Evolutionary conservation across 2,329 filamentous ascomycete species (phyloP).

Genomic region (Thielaviopsis ethacetica): DNA sequence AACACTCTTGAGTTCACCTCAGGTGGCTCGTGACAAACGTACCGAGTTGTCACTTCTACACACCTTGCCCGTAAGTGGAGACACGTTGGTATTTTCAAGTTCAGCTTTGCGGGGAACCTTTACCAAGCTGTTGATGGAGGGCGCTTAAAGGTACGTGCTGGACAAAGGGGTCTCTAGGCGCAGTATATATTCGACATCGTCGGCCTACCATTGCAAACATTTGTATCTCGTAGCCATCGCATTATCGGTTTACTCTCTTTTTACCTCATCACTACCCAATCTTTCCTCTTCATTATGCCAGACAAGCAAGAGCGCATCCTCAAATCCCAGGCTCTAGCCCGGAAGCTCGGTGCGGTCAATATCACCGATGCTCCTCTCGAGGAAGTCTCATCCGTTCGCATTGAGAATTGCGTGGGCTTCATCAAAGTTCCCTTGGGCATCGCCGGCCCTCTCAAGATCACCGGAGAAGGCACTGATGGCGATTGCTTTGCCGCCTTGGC

Average conservation of each 20-base stretch:
- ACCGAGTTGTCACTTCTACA: too few relatives aligned
- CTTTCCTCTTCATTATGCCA: background rate
- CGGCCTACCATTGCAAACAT: too few relatives aligned
- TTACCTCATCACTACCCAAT: background rate
- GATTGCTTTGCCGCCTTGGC: slow-evolving; percentile 1
- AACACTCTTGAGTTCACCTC: too few relatives aligned
- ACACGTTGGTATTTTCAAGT: too few relatives aligned
- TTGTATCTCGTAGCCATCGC: too few relatives aligned
- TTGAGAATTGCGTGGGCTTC: slow-evolving; percentile 6
- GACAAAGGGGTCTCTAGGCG: too few relatives aligned
- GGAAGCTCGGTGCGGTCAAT: background rate
- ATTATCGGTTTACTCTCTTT: background rate
- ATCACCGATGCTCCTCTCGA: background rate
- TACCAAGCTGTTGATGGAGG: too few relatives aligned
- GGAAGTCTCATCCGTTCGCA: background rate
- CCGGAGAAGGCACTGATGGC: background rate
- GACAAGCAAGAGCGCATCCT: background rate
- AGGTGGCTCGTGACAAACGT: too few relatives aligned
- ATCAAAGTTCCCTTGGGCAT: slow-evolving; percentile 1
- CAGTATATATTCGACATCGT: too few relatives aligned
- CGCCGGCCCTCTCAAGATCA: slow-evolving; percentile 1
- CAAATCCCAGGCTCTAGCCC: background rate
- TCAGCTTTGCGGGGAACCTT: too few relatives aligned
- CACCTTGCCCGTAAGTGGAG: too few relatives aligned
- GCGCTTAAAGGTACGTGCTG: too few relatives aligned